A percentile compares a stretch with the other conserved stretches of the same genome.
Evolutionary conservation across 1,284 basidiomycete genomes (phyloP).

Genomic region (Apiotrichum sp.): DNA sequence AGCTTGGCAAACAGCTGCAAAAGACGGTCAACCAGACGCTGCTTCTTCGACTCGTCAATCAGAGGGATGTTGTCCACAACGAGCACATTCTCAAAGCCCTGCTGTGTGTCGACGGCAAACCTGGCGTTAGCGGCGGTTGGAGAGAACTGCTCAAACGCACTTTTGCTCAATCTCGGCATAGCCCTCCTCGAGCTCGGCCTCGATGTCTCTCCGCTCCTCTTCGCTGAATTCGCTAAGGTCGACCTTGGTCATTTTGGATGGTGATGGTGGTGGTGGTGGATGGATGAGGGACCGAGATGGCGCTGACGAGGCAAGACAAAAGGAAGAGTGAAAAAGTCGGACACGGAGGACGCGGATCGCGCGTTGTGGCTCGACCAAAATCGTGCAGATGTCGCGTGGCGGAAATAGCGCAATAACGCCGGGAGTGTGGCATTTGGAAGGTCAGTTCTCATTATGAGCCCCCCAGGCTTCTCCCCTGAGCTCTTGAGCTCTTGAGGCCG

Average conservation of each 20-base stretch:
- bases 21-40: constrained; percentile 70
- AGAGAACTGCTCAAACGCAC: constrained; percentile 52
- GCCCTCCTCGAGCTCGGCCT: constrained; percentile 49
- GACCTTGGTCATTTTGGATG: constrained; percentile 7
- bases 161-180: constrained; percentile 91
- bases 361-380: too few species aligned
- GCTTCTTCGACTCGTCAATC: constrained; percentile 74
- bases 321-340: neutral
- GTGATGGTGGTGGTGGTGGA: constrained; percentile 1
- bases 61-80: constrained; percentile 81
- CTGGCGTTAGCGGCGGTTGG: constrained; percentile 47
- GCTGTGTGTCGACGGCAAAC: constrained; percentile 68
- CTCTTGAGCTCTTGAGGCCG: too few species aligned
- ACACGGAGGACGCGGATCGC: too few species aligned
- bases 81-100: constrained; percentile 77
- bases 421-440: too few species aligned
- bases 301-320: neutral
- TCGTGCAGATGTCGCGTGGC: too few species aligned
- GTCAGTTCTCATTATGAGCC: too few species aligned
- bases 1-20: constrained; percentile 73
- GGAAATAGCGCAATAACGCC: too few species aligned
- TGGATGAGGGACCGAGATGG: neutral
- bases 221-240: constrained; percentile 25
- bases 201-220: constrained; percentile 65
- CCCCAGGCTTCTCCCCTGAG: too few species aligned